These are phyloP conservation scores for Periconia sp. DNA, from an alignment of 2,329 filamentous ascomycete species.

Conservation along the genomic window DNA sequence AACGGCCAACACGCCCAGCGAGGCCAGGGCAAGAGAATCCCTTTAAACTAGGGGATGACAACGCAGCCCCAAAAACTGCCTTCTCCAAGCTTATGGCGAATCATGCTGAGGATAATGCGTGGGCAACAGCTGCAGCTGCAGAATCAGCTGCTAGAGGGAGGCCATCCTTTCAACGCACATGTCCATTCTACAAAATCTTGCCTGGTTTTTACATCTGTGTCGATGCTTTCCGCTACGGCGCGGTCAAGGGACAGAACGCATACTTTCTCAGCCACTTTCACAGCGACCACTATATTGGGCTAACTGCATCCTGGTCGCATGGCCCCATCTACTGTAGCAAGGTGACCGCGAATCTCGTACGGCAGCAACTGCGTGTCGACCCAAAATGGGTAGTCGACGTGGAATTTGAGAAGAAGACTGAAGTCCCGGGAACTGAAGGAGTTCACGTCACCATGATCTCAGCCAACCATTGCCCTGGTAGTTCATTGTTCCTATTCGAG, in stretches of 20 bases:
- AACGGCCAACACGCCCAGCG: slow-evolving; percentile 69
- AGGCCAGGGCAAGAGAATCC: slow-evolving; percentile 83
- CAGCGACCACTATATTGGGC: slow-evolving; percentile 93
- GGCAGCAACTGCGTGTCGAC: slow-evolving; percentile 83
- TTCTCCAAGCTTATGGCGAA: slow-evolving; percentile 94
- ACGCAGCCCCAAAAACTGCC: slow-evolving; percentile 63
- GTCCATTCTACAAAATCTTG: slow-evolving; percentile 98
- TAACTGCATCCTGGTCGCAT: slow-evolving; percentile 87
- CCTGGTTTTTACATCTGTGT: slow-evolving; percentile 92
- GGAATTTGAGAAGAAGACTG: slow-evolving; percentile 80
- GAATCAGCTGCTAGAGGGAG: slow-evolving; percentile 82
- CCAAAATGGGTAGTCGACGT: slow-evolving; percentile 84
- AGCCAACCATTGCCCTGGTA: slow-evolving; percentile 96
- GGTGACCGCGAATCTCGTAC: slow-evolving; percentile 88
- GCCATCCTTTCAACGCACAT: slow-evolving; percentile 85
- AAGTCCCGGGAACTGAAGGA: slow-evolving; percentile 81
- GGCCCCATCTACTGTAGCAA: slow-evolving; percentile 96
- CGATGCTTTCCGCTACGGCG: slow-evolving; percentile 94
- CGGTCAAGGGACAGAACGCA: slow-evolving; percentile 87
- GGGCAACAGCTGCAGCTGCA: slow-evolving; percentile 82
- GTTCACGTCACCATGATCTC: slow-evolving; percentile 92
- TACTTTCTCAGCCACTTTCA: slow-evolving; percentile 99
- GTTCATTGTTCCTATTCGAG: slow-evolving; percentile 91
- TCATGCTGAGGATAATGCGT: slow-evolving; percentile 88
- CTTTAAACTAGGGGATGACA: slow-evolving; percentile 61